Evolutionary conservation across 2,329 filamentous ascomycete species (phyloP), one percentile per base, ranked within the genome.

Genomic region (Pseudofabraea citricarpa): DNA sequence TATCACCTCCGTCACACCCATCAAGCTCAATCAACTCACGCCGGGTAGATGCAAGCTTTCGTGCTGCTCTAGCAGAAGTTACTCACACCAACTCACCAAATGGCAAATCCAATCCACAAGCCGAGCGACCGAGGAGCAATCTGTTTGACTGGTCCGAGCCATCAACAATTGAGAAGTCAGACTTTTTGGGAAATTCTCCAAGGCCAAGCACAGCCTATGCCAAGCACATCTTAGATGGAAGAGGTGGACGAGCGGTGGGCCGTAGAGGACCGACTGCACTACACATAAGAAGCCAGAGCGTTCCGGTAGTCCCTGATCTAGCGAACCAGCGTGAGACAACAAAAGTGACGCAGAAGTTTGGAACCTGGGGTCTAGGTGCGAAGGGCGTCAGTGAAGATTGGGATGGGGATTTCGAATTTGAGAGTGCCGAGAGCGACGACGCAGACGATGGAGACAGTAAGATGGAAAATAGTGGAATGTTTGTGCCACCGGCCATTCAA

Each of bases 371-470:
- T 2, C 68, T 89, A 32, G 81, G 84, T n/a, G 83, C 79, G 49
- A 90, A 90, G 62, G 84, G 79, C 13, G 82, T 83, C 9, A 90
- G 84, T 48, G 88, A 94, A 60, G 87, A 93, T 57, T 94, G 88
- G 88, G 88, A 91, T 55, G 86, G 90, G 50, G 88, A 94, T 61
- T 93, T 94, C 55, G 86, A 91, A 47, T 90, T 91, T 59, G 60
- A 63, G 8, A 52, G 40, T 16, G 67, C 47, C 31, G 54, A 58
- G 31, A 55, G 46, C 10, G 56, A 59, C 12, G 56, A 59, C 10
- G 75, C 62, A 26, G 63, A 65, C 21, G 61, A 72, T 23, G 69
- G 66, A 33, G 56, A 64, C 26, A 60, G 49, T 4, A 63, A 63
- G n/a, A 60, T 63, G 27, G 64, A 63, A 24, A 62, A 60, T 21